phyloP scores from a whole-genome alignment of 768 basidiomycete genomes.

The Trametes cinnabarina region DNA sequence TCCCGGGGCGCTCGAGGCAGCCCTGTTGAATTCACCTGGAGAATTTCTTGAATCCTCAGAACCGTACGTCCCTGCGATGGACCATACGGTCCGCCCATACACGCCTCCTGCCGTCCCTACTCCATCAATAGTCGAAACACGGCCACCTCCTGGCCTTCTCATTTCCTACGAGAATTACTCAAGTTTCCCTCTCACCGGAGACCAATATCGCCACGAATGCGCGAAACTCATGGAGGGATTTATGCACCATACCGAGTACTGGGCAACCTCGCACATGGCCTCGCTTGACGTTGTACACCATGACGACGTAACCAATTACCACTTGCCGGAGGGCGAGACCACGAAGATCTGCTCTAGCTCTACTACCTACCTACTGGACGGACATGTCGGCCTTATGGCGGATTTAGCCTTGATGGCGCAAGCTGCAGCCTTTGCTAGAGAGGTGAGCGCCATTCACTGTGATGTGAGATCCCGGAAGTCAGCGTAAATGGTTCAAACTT shows the following conservation, averaged over 20 bases:
- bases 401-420: conserved; percentile 69
- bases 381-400: conserved; percentile 59
- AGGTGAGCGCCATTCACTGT: conserved; percentile 40
- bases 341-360: conserved; percentile 51
- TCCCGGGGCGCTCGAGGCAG: conserved; percentile 34
- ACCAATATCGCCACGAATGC: conserved; percentile 59
- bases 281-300: conserved; percentile 33
- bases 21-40: conserved; percentile 9
- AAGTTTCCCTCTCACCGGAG: conserved; percentile 53
- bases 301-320: conserved; percentile 25
- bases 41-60: conserved; percentile 13
- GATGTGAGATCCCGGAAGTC: neutral
- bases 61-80: conserved; percentile 12
- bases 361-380: conserved; percentile 71
- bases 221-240: conserved; percentile 44
- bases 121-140: conserved; percentile 22
- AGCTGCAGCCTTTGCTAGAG: conserved; percentile 61
- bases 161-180: conserved; percentile 61
- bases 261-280: conserved; percentile 36
- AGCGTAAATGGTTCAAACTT: neutral
- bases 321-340: conserved; percentile 24
- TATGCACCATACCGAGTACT: conserved; percentile 52
- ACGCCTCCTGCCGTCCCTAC: conserved; percentile 20
- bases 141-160: conserved; percentile 21
- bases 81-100: conserved; percentile 13